A percentile compares a stretch with the other conserved stretches of the same genome.
phyloP scores from a whole-genome alignment of 352 stramenopile species.

The Phytophthora chlamydospora region DNA sequence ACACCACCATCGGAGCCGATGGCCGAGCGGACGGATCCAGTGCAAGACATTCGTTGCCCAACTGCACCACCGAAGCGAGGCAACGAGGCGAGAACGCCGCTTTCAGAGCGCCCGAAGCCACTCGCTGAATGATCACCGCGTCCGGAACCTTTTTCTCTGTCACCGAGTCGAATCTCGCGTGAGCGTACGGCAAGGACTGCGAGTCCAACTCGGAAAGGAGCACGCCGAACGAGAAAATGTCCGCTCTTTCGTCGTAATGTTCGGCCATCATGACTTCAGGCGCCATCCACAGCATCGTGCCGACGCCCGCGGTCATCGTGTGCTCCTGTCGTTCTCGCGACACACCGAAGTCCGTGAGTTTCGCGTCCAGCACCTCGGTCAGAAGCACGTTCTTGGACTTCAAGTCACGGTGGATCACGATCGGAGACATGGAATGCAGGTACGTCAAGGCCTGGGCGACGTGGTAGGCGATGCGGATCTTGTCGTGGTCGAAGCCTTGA shows the following conservation, averaged over 20 bases:
- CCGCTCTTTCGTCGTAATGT: conserved; percentile 42
- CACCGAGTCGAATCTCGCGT: conserved; percentile 17
- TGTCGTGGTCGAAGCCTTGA: conserved; percentile 1
- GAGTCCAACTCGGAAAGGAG: conserved; percentile 37
- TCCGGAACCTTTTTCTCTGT: conserved; percentile 15
- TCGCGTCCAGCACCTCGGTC: neutral
- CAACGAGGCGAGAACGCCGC: conserved; percentile 18
- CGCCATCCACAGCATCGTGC: neutral
- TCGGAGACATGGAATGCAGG: neutral
- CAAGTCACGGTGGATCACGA: no score
- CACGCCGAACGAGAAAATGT: conserved; percentile 45
- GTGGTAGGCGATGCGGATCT: conserved; percentile 4
- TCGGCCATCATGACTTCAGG: conserved; percentile 12
- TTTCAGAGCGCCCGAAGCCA: conserved; percentile 16
- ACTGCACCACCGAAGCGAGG: conserved; percentile 8
- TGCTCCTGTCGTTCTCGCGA: no score
- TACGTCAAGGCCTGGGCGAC: neutral
- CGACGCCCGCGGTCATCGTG: neutral
- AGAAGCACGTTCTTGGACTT: neutral
- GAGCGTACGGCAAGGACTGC: conserved; percentile 21
- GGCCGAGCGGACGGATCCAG: conserved; percentile 15
- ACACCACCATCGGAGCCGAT: conserved; percentile 19
- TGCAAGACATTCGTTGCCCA: conserved; percentile 17
- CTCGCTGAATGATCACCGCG: conserved; percentile 21
- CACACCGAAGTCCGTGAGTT: no score